Percentiles rank a stretch among this genome's conserved stretches.
Evolutionary conservation across 2,329 filamentous ascomycete genomes (phyloP).

Genomic region (Dendrostoma leiphaemia): DNA sequence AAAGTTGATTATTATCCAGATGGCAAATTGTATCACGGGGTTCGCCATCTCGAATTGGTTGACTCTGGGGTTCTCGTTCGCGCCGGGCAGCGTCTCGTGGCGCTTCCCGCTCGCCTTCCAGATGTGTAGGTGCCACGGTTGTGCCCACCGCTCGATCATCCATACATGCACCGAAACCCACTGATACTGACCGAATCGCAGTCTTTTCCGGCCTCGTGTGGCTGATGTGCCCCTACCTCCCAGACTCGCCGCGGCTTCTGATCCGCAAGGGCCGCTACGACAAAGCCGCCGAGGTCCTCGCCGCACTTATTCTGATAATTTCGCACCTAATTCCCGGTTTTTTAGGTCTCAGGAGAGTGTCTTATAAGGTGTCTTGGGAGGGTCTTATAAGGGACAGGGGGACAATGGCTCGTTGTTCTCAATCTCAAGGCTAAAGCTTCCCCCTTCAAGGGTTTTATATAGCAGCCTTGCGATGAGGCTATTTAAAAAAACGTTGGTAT

Average conservation of each 20-base stretch:
- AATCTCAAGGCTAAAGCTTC: no score
- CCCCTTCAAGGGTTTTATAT: no score
- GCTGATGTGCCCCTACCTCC: constrained; percentile 20
- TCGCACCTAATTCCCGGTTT: no score
- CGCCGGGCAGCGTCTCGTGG: constrained; percentile 20
- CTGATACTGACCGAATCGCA: constrained; percentile 21
- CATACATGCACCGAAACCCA: no score
- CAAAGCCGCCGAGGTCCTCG: constrained; percentile 20
- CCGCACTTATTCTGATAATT: no score
- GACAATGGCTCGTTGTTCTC: no score
- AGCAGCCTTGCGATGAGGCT: no score
- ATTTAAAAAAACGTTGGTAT: no score
- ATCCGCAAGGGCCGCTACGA: constrained; percentile 22
- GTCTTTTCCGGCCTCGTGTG: constrained; percentile 33
- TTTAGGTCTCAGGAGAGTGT: no score
- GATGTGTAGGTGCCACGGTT: constrained; percentile 29
- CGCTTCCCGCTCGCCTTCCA: constrained; percentile 26
- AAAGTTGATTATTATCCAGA: constrained; percentile 25
- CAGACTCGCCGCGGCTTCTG: constrained; percentile 23
- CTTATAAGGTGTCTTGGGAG: no score
- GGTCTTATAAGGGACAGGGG: no score
- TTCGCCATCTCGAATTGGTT: constrained; percentile 36
- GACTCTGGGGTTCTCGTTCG: constrained; percentile 21
- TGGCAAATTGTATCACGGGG: constrained; percentile 33
- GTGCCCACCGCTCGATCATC: background rate